A percentile compares a stretch with the other conserved stretches of the same genome.
Conservation (phyloP, 768 basidiomycete genomes). For the Termitomyces bulborhizus region DNA sequence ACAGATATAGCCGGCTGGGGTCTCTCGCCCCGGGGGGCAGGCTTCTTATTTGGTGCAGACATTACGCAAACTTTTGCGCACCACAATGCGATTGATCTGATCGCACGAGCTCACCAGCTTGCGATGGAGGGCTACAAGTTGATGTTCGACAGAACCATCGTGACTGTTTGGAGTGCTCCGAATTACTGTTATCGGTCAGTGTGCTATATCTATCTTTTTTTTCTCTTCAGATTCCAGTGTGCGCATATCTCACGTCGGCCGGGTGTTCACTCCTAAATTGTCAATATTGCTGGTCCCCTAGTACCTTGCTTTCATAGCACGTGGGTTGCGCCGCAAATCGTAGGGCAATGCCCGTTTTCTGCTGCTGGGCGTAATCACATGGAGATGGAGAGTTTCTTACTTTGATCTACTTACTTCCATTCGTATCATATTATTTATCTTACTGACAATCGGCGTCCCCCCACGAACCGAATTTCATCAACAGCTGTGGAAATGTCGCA, state of each 20-base stretch:
- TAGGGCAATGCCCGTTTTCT: background rate
- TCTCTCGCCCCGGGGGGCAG: constrained; percentile 94
- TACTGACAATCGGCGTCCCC: constrained; percentile 7
- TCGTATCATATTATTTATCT: background rate
- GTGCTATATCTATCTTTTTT: constrained; percentile 4
- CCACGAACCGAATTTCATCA: background rate
- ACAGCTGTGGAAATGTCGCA: constrained; percentile 92
- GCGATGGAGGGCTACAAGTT: constrained; percentile 97
- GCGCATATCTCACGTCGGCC: background rate
- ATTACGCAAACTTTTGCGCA: constrained; percentile 88
- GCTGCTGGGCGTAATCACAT: background rate
- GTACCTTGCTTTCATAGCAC: background rate
- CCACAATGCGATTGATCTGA: constrained; percentile 88
- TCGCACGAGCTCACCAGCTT: constrained; percentile 95
- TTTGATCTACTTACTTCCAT: background rate
- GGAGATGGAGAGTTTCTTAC: background rate
- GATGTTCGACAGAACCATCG: constrained; percentile 94
- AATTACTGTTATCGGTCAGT: constrained; percentile 96
- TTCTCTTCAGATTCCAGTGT: background rate
- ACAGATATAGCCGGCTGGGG: constrained; percentile 93
- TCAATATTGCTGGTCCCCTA: background rate
- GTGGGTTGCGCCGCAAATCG: constrained; percentile 1
- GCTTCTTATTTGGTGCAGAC: constrained; percentile 91
- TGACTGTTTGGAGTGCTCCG: constrained; percentile 97
- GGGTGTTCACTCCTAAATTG: background rate